Conservation (phyloP, 179 eudicot genomes). For the Pouteria campechiana region DNA sequence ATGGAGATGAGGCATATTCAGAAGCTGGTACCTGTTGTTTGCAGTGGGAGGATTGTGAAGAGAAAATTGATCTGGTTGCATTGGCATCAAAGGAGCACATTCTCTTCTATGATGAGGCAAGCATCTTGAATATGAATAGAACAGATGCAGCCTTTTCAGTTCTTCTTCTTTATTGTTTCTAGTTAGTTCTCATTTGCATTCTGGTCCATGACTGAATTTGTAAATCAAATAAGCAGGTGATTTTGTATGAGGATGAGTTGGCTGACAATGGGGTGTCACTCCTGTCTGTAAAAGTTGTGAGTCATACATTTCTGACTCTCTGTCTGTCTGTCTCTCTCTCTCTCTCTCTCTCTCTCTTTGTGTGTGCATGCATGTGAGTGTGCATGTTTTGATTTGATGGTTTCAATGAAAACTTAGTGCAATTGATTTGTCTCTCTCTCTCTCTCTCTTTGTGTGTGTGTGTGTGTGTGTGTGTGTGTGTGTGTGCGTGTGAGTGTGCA, state of each 20-base stretch:
- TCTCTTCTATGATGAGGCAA: slow-evolving; percentile 91
- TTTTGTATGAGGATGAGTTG: slow-evolving; percentile 93
- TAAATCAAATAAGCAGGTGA: slow-evolving; percentile 33
- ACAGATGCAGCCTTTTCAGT: not conserved
- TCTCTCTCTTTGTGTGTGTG: too few species aligned
- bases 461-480: too few species aligned
- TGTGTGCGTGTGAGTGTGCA: too few species aligned
- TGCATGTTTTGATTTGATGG: too few species aligned
- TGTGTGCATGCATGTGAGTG: too few species aligned
- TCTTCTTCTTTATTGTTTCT: not conserved
- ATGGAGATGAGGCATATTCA: slow-evolving; percentile 17
- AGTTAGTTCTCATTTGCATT: not conserved
- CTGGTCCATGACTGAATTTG: slow-evolving; percentile 1
- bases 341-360: too few species aligned
- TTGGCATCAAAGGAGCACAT: slow-evolving; percentile 83
- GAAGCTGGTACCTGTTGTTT: slow-evolving; percentile 26
- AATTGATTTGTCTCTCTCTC: too few species aligned
- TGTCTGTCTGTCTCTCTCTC: too few species aligned
- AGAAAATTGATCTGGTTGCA: slow-evolving; percentile 66
- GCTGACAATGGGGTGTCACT: slow-evolving; percentile 79
- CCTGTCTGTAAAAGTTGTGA: slow-evolving; percentile 93
- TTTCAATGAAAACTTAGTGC: too few species aligned
- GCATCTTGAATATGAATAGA: not conserved
- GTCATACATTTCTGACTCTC: not conserved
- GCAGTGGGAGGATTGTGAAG: slow-evolving; percentile 72